Evolutionary conservation across 2,329 filamentous ascomycete genomes (phyloP).

Genomic region (Fusarium transvaalense): DNA sequence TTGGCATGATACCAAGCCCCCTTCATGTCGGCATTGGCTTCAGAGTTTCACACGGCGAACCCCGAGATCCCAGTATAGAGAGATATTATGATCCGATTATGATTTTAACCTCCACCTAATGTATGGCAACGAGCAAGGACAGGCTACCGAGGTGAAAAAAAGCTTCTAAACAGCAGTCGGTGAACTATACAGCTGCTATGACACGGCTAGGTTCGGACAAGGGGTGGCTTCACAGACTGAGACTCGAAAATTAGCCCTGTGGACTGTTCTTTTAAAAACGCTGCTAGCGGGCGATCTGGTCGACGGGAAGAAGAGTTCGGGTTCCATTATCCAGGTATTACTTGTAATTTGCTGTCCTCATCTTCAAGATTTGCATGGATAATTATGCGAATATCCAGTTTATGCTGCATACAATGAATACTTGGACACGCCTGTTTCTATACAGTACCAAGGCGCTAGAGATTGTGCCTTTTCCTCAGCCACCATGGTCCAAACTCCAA

Average conservation of each 20-base stretch:
- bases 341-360: background rate
- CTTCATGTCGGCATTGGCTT: constrained; percentile 25
- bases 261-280: background rate
- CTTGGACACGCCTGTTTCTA: background rate
- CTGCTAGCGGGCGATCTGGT: constrained; percentile 30
- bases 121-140: constrained; percentile 15
- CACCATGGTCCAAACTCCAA: background rate
- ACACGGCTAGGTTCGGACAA: constrained; percentile 8
- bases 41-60: constrained; percentile 30
- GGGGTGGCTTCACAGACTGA: constrained; percentile 8
- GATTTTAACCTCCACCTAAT: constrained; percentile 3
- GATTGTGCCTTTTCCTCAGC: background rate
- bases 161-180: constrained; percentile 7
- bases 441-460: background rate
- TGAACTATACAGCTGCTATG: background rate
- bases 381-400: background rate
- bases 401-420: background rate
- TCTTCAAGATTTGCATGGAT: background rate
- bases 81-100: constrained; percentile 6
- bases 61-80: constrained; percentile 21
- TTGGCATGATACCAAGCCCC: constrained; percentile 14
- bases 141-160: constrained; percentile 7
- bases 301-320: constrained; percentile 11
- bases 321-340: background rate
- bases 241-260: constrained; percentile 21